phyloP scores from a whole-genome alignment of 1,284 basidiomycete genomes.

The Fomes fomentarius region DNA sequence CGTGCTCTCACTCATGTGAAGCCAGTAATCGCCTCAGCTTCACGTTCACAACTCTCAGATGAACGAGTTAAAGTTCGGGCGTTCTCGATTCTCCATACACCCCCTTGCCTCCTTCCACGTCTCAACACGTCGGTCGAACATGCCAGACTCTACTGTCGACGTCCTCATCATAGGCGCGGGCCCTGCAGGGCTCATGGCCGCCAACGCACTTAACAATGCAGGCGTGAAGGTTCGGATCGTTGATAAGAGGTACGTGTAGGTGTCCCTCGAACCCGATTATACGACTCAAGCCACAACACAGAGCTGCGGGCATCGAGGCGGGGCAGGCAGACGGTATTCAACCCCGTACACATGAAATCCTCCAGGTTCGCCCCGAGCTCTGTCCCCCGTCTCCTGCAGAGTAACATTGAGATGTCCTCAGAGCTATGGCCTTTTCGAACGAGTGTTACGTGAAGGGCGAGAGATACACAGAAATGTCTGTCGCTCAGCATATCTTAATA shows the following conservation, averaged over 20 bases:
- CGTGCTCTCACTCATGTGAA: background rate
- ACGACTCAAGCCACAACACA: slow-evolving; percentile 28
- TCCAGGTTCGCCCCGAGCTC: slow-evolving; percentile 58
- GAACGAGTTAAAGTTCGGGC: background rate
- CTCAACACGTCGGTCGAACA: background rate
- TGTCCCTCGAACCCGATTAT: too few relatives aligned
- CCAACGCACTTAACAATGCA: slow-evolving; percentile 61
- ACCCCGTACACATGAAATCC: slow-evolving; percentile 76
- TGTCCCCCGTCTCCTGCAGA: too few relatives aligned
- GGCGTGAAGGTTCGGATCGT: slow-evolving; percentile 67
- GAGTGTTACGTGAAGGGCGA: slow-evolving; percentile 63
- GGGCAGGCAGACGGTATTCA: slow-evolving; percentile 84
- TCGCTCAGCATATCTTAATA: too few relatives aligned
- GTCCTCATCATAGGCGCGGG: slow-evolving; percentile 61
- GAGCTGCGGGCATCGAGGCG: slow-evolving; percentile 57
- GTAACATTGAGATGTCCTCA: too few relatives aligned
- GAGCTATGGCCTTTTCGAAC: slow-evolving; percentile 76
- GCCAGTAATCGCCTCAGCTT: background rate
- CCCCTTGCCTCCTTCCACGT: background rate
- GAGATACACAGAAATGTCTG: slow-evolving; percentile 73
- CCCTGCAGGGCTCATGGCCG: slow-evolving; percentile 65
- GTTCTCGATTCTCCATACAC: background rate
- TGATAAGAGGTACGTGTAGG: slow-evolving; percentile 59
- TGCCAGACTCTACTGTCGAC: slow-evolving; percentile 42
- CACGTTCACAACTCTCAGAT: background rate